Base-by-base conservation (phyloP, 2,329 filamentous ascomycete genomes). In the Monilinia vaccinii-corymbosi region DNA sequence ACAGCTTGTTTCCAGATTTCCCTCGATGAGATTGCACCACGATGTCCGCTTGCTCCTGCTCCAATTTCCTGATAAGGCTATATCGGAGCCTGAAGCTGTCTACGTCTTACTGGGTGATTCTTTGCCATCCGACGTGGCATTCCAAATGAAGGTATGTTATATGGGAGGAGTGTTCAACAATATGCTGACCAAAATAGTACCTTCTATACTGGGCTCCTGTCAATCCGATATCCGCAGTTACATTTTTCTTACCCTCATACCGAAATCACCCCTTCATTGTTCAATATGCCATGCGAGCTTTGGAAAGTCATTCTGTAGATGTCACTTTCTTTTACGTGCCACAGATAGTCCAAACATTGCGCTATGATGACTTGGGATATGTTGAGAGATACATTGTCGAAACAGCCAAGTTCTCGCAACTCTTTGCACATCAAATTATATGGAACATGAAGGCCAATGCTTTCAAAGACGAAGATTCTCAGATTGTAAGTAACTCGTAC, bases 381-480 rank as follows among this genome's bases (percentile, higher is more conserved):
- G 92, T 97, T 2, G 91, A 97, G 74, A 84, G 93, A 48, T 99
- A 97, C 71, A 97, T 99, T 59, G 80, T 97, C 18, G 94, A 99
- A 75, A 97, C 95, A 0, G 94, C 92, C 1, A 93, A 95, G 68
- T 92, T 96, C 70, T 97, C 94, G n/a, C 94, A 97, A 73, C 77
- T 97, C 10, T 99, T 99, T 74, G 93, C 95, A 2, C 95, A 99
- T 73, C 94, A 99, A 70, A 97, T 99, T 66, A 99, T 99, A 71
- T 99, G 95, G 94, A 99, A 99, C 73, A 99, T 99, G 88, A 99
- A 97, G 73, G 94, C 94, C 36, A 99, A 99, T 73, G 89, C 92
- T 1, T 99, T 89, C 80, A 99, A 97, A 73, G 95, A 99, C 66
- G 93, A 99, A 69, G 91, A 97, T 66, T 92, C 88, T 16, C 84